Evolutionary conservation across 345 rosid genomes (phyloP), one percentile per base, ranked within the genome.

Genomic region (Arabidopsis arenosa): DNA sequence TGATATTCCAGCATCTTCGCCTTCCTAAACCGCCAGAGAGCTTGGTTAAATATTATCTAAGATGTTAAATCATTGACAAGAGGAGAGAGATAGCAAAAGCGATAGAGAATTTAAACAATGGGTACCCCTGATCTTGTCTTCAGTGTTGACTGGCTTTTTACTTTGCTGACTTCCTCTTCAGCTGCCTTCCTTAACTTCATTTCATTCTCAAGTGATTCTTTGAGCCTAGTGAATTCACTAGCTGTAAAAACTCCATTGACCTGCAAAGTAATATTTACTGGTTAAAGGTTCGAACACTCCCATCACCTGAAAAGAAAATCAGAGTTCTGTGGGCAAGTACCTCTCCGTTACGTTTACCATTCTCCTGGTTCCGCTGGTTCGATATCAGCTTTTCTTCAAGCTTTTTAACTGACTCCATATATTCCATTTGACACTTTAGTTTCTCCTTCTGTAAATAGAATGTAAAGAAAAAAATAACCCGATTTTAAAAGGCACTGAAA

Each of bases 381-480:
- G 84, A 74, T 68, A 78, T 76, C 89, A 91, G 79, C 83, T 91
- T 91, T 76, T 93, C 97, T 76, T 96, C 99, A 58, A 93, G 89
- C 84, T 88, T 88, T 85, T 86, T 93, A 69, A 96, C 85, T 53
- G 99, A 90, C 66, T 91, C 96, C 92, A 88, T 85, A 72, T 87
- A 91, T 72, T 88, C 98, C 94, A 89, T 88, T 79, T 91, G 97
- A 68, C 93, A 88, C 78, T 91, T 91, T 37, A 85, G 76, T 75
- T 84, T 87, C 81, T 91, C 98, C 80, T 90, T 91, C 99, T 96
- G 79, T 69, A 82, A 49, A 73, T 11, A 60, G 43, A 41, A 60
- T 35, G 60, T 41, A 7, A 72, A 0, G 15, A 7, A 18, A 21
- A 9, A 51, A 51, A 7, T 63, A 10, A 26, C 21, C 33, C 2